A percentile compares a stretch with the other conserved stretches of the same genome.
These are phyloP conservation scores for bread wheat (Triticum aestivum) DNA, from an alignment of 176 grass and related monocot species.

Conservation along the genomic window DNA sequence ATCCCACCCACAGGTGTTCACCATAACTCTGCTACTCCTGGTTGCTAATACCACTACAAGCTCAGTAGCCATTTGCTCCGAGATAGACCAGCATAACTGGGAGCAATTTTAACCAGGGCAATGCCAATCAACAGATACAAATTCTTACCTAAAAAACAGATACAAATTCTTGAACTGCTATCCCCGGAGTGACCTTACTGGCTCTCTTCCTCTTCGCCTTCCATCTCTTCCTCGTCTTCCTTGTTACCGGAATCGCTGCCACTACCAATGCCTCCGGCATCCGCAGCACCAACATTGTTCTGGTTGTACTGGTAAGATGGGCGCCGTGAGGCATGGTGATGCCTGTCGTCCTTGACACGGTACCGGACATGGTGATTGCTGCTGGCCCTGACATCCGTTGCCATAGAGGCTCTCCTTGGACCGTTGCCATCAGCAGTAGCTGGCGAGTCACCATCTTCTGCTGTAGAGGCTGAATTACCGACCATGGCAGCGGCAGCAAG, in stretches of 20 bases:
- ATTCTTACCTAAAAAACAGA: too few species aligned
- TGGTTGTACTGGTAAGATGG: conserved; percentile 31
- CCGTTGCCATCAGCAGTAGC: conserved; percentile 26
- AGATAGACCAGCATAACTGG: too few species aligned
- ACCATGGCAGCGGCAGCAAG: not conserved
- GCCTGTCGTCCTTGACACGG: conserved; percentile 24
- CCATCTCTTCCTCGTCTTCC: conserved; percentile 35
- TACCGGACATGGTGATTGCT: conserved; percentile 53
- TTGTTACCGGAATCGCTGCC: conserved; percentile 37
- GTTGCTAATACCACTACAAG: too few species aligned
- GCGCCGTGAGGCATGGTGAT: not conserved
- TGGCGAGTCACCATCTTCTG: not conserved
- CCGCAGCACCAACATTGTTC: not conserved
- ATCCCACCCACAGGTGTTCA: too few species aligned
- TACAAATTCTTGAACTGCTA: too few species aligned
- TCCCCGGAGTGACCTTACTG: conserved; percentile 15
- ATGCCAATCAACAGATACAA: too few species aligned
- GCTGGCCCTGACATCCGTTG: conserved; percentile 34
- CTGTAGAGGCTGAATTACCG: not conserved
- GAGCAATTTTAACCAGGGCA: too few species aligned
- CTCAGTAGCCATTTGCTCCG: too few species aligned
- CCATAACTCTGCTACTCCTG: too few species aligned
- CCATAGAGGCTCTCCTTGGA: conserved; percentile 25
- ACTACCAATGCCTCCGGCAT: not conserved
- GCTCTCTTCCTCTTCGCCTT: conserved; percentile 51